Base-by-base conservation (phyloP, 208 protist genomes). In the Leishmania major region DNA sequence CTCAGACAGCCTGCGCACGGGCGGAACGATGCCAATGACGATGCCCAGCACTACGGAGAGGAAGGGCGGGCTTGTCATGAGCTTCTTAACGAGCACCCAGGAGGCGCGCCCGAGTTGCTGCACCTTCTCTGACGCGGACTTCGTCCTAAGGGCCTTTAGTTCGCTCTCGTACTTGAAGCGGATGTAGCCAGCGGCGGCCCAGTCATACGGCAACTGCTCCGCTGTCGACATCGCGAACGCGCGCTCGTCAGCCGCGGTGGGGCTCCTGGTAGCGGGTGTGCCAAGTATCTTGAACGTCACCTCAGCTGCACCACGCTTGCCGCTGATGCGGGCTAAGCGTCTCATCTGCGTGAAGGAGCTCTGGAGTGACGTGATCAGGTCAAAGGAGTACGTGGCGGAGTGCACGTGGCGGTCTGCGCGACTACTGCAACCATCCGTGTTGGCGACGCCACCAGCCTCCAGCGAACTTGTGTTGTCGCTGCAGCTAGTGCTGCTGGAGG, bases 1-100 rank as follows among this genome's bases (percentile, higher is more conserved):
- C 57, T 92, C 90, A 76, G 96, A 88, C 37, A 95, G 78, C 60
- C 79, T 80, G 57, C 88, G 91, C 60, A 97, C 62, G 13, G 87
- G 89, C 31, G 94, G 87, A 40, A 91, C 83, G 49, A 97, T 47
- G 59, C 92, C 92, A 60, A 97, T 90, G 37, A 95, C 53, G 72
- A 96, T 81, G 80, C 91, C 92, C 15, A 89, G 66, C n/a, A 97
- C 67, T 25, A 92, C 85, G n/a, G 94, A 91, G 45, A 90, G 87
- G 78, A 95, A 94, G 28, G 92, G 89, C n/a, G 85, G 77, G 79
- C 88, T 95, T 22, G 76, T 76, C 57, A 92, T 78, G 28, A 94
- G 78, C 45, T 79, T 84, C 43, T 73, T 73, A 53, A 60, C 40
- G 31, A 77, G 69, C 10, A 49, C 75, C 71, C 57, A 75, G n/a